Evolutionary conservation across 805 yeast species (phyloP), one percentile per base, ranked within the genome.

Genomic region (Saccharomyces eubayanus): DNA sequence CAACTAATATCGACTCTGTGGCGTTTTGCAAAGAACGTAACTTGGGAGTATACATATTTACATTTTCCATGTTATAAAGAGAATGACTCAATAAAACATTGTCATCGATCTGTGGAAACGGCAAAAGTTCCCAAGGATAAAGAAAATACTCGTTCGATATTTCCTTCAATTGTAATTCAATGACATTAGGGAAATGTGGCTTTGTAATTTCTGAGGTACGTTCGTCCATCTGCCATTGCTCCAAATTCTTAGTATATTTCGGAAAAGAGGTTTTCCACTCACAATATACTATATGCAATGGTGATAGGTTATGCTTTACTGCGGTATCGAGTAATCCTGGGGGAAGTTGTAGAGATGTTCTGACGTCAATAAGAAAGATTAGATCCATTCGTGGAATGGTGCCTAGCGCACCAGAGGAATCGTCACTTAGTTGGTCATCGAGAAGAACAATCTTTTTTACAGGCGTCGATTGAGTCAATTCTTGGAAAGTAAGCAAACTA

Each of bases 41-140:
- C 3, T 50, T 53, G 0, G 71, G 70, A 6, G 50, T 47, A 47
- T 65, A 68, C 58, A 68, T 40, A 51, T 59, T 63, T 31, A 62
- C 63, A n/a, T 59, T 56, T 2, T 62, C 64, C 5, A 49, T 46
- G 51, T 66, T 67, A 53, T 53, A 60, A 28, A 67, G 49, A 4
- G 62, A 28, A 45, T 61, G 53, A 14, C 64, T 55, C n/a, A 60
- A 47, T 9, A 68, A 52, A 24, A 67, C 48, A 47, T 67, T 57
- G 43, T 61, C 66, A 51, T 66, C 72, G 10, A 65, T 45, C 45
- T 55, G 57, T n/a, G 67, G 62, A 2, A 59, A 49, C 2, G 71
- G 68, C 28, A 68, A 28, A 28, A 62, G 50, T 31, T 53, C 47
- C 70, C 70, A 67, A 9, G 54, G 52, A 10, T 27, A 49, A 14